A percentile compares a stretch with the other conserved stretches of the same genome.
These are phyloP conservation scores for Microbotryum lychnidis-dioicae DNA, from an alignment of 1,284 basidiomycete genomes.

Conservation along the genomic window DNA sequence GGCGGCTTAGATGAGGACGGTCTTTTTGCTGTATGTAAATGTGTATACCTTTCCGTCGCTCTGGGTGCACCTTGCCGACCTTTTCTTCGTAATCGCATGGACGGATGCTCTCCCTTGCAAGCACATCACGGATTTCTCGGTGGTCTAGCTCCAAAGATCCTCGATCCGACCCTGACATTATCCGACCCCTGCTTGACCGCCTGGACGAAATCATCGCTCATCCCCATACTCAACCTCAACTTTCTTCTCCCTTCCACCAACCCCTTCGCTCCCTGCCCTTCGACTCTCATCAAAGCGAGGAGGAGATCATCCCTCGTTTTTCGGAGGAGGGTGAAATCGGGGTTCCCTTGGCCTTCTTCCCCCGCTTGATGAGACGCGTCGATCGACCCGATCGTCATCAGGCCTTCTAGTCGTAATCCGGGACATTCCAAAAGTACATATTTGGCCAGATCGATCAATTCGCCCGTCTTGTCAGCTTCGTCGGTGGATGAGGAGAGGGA, in stretches of 20 bases:
- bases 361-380: conserved; percentile 55
- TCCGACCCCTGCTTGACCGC: conserved; percentile 77
- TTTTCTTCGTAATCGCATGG: too few species aligned
- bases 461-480: conserved; percentile 39
- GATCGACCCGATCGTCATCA: conserved; percentile 94
- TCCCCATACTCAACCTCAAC: conserved; percentile 89
- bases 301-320: conserved; percentile 54
- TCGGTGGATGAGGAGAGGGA: conserved; percentile 34
- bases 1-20: too few species aligned
- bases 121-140: neutral
- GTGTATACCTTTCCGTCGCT: too few species aligned
- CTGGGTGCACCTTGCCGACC: too few species aligned
- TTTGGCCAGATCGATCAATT: conserved; percentile 59
- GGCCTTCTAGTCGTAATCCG: conserved; percentile 62
- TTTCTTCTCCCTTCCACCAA: conserved; percentile 49
- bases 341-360: conserved; percentile 55
- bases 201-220: conserved; percentile 89
- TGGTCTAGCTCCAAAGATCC: conserved; percentile 65
- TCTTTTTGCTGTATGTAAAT: too few species aligned
- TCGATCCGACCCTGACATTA: conserved; percentile 83
- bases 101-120: neutral
- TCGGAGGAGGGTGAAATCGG: conserved; percentile 69
- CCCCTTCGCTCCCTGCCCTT: conserved; percentile 40
- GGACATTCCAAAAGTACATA: conserved; percentile 69
- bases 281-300: conserved; percentile 37